Conservation (phyloP, 495 filamentous ascomycete genomes). For the Achaetomiella virescens region DNA sequence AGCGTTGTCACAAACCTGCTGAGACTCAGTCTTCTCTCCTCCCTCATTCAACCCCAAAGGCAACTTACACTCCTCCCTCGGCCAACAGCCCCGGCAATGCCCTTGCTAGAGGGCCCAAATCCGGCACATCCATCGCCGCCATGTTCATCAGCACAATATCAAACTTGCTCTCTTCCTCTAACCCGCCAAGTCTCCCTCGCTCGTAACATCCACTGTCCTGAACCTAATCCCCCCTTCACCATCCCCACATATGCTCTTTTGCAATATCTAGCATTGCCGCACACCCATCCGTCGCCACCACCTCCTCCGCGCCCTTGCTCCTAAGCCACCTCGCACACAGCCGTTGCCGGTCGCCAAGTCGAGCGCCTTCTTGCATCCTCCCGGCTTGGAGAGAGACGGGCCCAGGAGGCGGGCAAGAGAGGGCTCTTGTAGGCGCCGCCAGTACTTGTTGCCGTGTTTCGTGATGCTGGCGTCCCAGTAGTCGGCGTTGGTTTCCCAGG, state of each 20-base stretch:
- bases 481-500: slow-evolving; percentile 33
- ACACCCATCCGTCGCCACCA: slow-evolving; percentile 36
- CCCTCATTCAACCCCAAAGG: neutral
- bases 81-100: slow-evolving; percentile 31
- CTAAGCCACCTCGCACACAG: slow-evolving; percentile 34
- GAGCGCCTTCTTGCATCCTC: slow-evolving; percentile 24
- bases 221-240: slow-evolving; percentile 15
- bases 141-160: slow-evolving; percentile 37
- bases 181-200: slow-evolving; percentile 18
- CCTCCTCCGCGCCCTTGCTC: slow-evolving; percentile 20
- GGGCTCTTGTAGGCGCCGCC: slow-evolving; percentile 31
- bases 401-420: slow-evolving; percentile 29
- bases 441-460: slow-evolving; percentile 36
- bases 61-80: slow-evolving; percentile 33
- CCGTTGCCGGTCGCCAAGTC: slow-evolving; percentile 41
- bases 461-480: slow-evolving; percentile 37
- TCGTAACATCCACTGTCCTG: slow-evolving; percentile 32
- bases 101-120: slow-evolving; percentile 29
- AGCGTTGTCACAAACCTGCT: slow-evolving; percentile 38
- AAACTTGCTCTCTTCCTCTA: slow-evolving; percentile 21
- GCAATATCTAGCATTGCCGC: slow-evolving; percentile 24
- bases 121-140: slow-evolving; percentile 42
- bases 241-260: neutral
- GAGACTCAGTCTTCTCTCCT: neutral
- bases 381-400: slow-evolving; percentile 6